Percentiles rank a stretch among this genome's conserved stretches.
Conservation (phyloP, 495 filamentous ascomycete species). For the Tuber melanosporum region DNA sequence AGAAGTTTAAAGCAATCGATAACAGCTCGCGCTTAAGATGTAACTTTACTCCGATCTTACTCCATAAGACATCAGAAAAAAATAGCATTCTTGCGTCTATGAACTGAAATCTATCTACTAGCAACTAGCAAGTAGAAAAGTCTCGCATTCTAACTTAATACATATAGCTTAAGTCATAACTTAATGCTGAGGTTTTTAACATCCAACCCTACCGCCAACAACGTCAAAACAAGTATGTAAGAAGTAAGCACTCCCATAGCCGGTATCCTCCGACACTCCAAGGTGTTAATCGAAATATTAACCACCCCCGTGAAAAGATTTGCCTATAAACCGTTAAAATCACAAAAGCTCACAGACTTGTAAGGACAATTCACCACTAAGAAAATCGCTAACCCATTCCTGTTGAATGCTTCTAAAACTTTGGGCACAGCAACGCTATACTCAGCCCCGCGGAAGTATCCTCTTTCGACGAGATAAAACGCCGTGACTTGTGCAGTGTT, state of each 20-base stretch:
- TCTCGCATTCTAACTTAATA: not conserved
- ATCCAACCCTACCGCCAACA: constrained; percentile 65
- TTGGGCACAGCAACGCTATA: constrained; percentile 64
- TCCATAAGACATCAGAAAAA: not conserved
- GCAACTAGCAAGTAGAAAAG: not conserved
- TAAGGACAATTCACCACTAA: constrained; percentile 47
- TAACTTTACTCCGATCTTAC: not conserved
- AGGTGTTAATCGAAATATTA: constrained; percentile 75
- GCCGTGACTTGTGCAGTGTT: constrained; percentile 71
- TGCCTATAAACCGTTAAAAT: constrained; percentile 46
- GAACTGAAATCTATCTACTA: not conserved
- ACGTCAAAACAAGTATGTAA: constrained; percentile 63
- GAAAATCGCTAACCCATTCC: constrained; percentile 81
- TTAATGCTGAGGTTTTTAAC: constrained; percentile 67
- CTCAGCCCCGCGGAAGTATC: constrained; percentile 64
- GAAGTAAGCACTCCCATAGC: constrained; percentile 68
- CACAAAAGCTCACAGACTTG: not conserved
- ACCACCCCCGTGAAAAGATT: constrained; percentile 84
- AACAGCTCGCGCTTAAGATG: not conserved
- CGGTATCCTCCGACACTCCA: constrained; percentile 55
- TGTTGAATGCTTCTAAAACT: constrained; percentile 75
- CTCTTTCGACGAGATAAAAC: constrained; percentile 67
- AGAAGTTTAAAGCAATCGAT: not conserved
- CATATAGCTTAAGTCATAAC: constrained; percentile 46
- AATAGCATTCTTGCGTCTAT: not conserved